Evolutionary conservation across 805 yeast genomes (phyloP).

Genomic region (Cyberlindnera bimundalis): DNA sequence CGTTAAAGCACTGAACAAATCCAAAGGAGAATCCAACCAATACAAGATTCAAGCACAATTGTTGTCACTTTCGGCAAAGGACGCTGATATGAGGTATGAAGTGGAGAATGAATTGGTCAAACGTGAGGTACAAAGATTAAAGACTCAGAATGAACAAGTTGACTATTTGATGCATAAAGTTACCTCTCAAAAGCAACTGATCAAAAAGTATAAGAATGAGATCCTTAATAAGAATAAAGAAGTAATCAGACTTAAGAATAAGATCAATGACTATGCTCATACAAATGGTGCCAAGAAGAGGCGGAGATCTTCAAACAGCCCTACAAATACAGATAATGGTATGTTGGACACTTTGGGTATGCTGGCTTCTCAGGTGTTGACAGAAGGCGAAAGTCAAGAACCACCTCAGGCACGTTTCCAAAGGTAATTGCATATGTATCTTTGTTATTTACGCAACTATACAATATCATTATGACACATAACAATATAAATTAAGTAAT

Average conservation of each 20-base stretch:
- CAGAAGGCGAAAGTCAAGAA: constrained; percentile 30
- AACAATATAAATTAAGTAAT: no score
- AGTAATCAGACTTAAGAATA: constrained; percentile 36
- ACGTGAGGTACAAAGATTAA: constrained; percentile 44
- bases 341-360: constrained; percentile 50
- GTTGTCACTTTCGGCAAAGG: constrained; percentile 39
- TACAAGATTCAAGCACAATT: constrained; percentile 37
- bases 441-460: no score
- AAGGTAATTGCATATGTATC: not conserved
- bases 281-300: constrained; percentile 12
- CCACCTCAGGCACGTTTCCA: not conserved
- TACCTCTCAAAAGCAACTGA: constrained; percentile 38
- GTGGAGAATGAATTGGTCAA: constrained; percentile 44
- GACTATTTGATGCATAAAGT: constrained; percentile 37
- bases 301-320: constrained; percentile 13
- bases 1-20: constrained; percentile 22
- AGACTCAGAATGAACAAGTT: constrained; percentile 30
- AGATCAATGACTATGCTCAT: constrained; percentile 9
- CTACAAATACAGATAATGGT: constrained; percentile 6
- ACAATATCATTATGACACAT: no score
- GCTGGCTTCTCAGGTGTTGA: constrained; percentile 50
- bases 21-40: constrained; percentile 32
- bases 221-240: constrained; percentile 43
- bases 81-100: constrained; percentile 42
- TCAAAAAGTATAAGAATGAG: constrained; percentile 42